phyloP scores from a whole-genome alignment of 2,329 filamentous ascomycete genomes.

The Diaporthe australafricana region DNA sequence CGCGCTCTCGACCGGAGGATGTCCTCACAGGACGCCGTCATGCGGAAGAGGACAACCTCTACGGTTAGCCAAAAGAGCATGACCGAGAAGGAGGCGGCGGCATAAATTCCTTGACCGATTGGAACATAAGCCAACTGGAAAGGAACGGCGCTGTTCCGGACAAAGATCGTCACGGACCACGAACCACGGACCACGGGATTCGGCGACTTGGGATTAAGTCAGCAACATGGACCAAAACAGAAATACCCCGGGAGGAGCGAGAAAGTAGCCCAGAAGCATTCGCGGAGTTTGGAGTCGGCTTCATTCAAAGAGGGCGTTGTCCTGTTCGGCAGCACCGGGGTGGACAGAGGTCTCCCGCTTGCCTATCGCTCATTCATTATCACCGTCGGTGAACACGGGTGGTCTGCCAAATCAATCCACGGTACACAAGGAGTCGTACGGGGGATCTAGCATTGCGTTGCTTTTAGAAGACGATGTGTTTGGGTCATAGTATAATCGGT shows the following conservation, averaged over 20 bases:
- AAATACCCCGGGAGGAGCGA: slow-evolving; percentile 15
- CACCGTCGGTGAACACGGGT: not conserved
- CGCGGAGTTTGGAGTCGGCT: slow-evolving; percentile 29
- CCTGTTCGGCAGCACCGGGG: slow-evolving; percentile 4
- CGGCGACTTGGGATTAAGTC: slow-evolving; percentile 1
- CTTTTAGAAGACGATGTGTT: not conserved
- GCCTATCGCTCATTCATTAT: slow-evolving; percentile 17
- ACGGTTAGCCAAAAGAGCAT: slow-evolving; percentile 47
- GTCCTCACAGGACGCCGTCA: slow-evolving; percentile 89
- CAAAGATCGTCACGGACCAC: not conserved
- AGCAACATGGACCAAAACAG: slow-evolving; percentile 8
- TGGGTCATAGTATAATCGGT: not conserved
- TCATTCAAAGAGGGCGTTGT: not conserved
- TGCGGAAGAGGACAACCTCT: slow-evolving; percentile 64
- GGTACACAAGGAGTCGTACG: not conserved
- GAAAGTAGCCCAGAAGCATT: slow-evolving; percentile 21
- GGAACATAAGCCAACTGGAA: not conserved
- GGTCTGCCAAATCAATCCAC: not conserved
- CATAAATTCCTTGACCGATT: not conserved
- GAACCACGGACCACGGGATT: not conserved
- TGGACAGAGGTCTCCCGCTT: slow-evolving; percentile 1
- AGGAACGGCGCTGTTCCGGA: not conserved
- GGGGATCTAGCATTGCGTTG: slow-evolving; percentile 11
- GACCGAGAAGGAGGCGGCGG: slow-evolving; percentile 52
- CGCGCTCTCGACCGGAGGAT: slow-evolving; percentile 87